Evolutionary conservation across 371 early-diverging fungal genomes (phyloP), one percentile per base, ranked within the genome.

Genomic region (Syncephalastrum racemosum): DNA sequence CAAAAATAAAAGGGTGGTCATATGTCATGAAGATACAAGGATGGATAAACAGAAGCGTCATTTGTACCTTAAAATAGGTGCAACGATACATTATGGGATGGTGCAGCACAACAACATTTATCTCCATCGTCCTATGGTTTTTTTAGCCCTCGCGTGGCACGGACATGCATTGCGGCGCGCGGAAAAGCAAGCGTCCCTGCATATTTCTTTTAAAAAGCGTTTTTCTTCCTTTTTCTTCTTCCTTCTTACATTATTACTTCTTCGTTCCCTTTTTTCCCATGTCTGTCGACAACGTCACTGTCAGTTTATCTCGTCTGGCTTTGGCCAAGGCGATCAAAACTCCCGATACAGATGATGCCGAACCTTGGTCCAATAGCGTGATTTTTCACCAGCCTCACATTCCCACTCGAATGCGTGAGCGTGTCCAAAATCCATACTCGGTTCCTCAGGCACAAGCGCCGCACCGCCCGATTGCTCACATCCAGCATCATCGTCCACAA

Each of bases 241-340:
- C 50, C 49, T 60, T 42, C 20, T 54, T 46, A 47, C 49, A 36
- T 31, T 31, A 31, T 5, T 31, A 16, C 40, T 52, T 39, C 15
- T 42, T 57, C 16, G 18, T 43, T 49, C 43, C 24, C 41, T 50
- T 46, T 53, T 58, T 54, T 44, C 20, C 23, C 47, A 46, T 56
- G 72, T 66, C 75, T 54, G 49, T 58, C 14, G 72, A 79, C 20
- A 74, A 79, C 24, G 65, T 79, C 23, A 66, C 71, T 22, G 76
- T 75, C 46, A 73, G 68, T 45, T 46, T 79, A 18, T 79, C 79
- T 50, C 67, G 78, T 12, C 58, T 77, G 42, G 74, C 74, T 4
- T 60, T 77, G 23, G 78, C 78, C n/a, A 73, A 71, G 53, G 78
- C 78, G 23, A 77, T 77, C 43, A 77, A 77, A 44, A 74, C 78